Conservation (phyloP, 495 filamentous ascomycete genomes). For the Margaritispora aquatica region DNA sequence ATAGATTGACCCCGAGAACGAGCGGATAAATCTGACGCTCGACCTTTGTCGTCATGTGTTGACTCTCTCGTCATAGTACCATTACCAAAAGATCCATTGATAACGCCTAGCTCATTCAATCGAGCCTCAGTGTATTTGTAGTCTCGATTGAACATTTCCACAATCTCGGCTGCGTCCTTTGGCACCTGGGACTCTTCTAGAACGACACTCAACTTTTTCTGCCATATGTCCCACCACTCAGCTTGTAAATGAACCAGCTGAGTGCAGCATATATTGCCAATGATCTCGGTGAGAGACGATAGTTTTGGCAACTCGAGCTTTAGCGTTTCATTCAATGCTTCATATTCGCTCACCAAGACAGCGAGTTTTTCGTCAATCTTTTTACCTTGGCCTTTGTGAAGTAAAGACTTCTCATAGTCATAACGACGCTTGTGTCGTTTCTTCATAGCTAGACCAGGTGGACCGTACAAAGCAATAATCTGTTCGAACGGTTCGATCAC, state of each 20-base stretch:
- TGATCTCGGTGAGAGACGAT: constrained; percentile 66
- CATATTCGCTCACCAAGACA: constrained; percentile 79
- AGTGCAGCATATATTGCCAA: constrained; percentile 71
- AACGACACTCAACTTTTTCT: constrained; percentile 68
- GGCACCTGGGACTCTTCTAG: constrained; percentile 61
- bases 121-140: constrained; percentile 55
- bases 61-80: neutral
- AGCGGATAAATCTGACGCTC: constrained; percentile 15
- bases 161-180: constrained; percentile 56
- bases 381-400: constrained; percentile 67
- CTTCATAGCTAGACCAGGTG: constrained; percentile 78
- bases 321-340: constrained; percentile 82
- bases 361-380: constrained; percentile 74
- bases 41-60: constrained; percentile 17
- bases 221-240: constrained; percentile 73
- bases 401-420: constrained; percentile 67
- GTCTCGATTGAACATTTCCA: constrained; percentile 65
- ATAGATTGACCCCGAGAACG: constrained; percentile 49
- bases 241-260: constrained; percentile 78
- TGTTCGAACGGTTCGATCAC: constrained; percentile 84
- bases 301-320: constrained; percentile 90
- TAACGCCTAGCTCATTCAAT: constrained; percentile 28
- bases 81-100: constrained; percentile 16
- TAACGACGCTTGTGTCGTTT: constrained; percentile 85
- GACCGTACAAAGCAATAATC: constrained; percentile 72